A percentile compares a stretch with the other conserved stretches of the same genome.
Conservation (phyloP, 306 rosid genomes). For the Medicago arabica region DNA sequence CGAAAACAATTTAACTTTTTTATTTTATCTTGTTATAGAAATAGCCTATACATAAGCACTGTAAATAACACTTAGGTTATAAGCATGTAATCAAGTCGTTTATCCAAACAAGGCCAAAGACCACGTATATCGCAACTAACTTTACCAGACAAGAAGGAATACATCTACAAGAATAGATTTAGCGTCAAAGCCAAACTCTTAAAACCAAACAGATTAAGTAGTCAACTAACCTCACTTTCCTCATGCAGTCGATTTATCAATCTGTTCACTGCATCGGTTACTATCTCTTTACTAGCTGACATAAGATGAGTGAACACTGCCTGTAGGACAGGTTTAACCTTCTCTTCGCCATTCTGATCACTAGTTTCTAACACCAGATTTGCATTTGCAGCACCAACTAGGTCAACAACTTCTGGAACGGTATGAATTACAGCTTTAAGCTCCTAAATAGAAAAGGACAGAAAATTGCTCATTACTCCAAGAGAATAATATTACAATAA, state of each 20-base stretch:
- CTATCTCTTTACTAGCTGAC: slow-evolving; percentile 69
- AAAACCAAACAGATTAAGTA: not conserved
- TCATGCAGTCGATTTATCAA: slow-evolving; percentile 65
- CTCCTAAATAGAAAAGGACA: slow-evolving; percentile 65
- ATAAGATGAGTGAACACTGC: slow-evolving; percentile 76
- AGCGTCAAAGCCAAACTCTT: slow-evolving; percentile 13
- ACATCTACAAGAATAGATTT: not conserved
- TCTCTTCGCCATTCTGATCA: slow-evolving; percentile 63
- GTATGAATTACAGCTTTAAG: slow-evolving; percentile 70
- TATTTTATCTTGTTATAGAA: no score
- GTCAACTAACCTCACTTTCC: slow-evolving; percentile 70
- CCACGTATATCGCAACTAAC: slow-evolving; percentile 14
- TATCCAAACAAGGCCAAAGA: not conserved
- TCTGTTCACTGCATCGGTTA: slow-evolving; percentile 57
- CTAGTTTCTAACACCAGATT: slow-evolving; percentile 52
- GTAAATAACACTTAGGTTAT: not conserved
- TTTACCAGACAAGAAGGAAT: not conserved
- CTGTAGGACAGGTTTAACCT: slow-evolving; percentile 61
- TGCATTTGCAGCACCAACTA: slow-evolving; percentile 68
- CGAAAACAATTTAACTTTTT: no score
- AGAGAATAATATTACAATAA: slow-evolving; percentile 33
- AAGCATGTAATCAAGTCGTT: not conserved
- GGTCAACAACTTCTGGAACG: slow-evolving; percentile 78
- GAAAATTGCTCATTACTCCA: slow-evolving; percentile 28
- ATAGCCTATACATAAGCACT: no score